Evolutionary conservation across 139 green algal genomes (phyloP).

Genomic region (Parachlorella kessleri): DNA sequence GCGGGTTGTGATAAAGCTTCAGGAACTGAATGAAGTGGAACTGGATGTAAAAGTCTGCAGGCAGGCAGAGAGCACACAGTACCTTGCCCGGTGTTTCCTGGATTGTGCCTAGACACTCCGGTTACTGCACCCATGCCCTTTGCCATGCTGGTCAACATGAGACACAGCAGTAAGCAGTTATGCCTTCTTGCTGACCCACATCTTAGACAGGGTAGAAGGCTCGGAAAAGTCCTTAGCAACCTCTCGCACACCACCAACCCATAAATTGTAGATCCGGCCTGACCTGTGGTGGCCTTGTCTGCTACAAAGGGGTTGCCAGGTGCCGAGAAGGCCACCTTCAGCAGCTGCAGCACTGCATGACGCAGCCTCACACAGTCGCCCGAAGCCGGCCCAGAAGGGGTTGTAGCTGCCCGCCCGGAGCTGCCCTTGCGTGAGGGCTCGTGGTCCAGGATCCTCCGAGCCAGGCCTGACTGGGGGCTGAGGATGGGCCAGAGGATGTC

Average conservation of each 20-base stretch:
- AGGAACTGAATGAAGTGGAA: constrained; percentile 54
- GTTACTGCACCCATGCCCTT: too few relatives aligned
- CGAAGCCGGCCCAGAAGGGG: not conserved
- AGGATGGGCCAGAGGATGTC: constrained; percentile 10
- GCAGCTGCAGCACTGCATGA: constrained; percentile 31
- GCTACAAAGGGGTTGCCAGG: constrained; percentile 40
- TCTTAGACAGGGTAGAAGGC: too few relatives aligned
- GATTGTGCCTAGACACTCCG: too few relatives aligned
- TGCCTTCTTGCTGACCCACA: too few relatives aligned
- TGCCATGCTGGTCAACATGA: too few relatives aligned
- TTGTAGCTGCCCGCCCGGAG: not conserved
- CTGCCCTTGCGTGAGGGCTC: not conserved
- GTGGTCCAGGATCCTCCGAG: constrained; percentile 17
- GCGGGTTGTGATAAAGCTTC: constrained; percentile 49
- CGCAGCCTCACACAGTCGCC: constrained; percentile 16
- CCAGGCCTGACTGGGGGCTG: constrained; percentile 15
- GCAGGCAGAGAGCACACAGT: too few relatives aligned
- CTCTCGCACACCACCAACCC: too few relatives aligned
- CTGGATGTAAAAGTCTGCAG: constrained; percentile 49
- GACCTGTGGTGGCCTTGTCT: constrained; percentile 33
- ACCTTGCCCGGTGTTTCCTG: too few relatives aligned
- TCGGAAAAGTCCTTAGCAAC: too few relatives aligned
- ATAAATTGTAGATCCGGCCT: too few relatives aligned
- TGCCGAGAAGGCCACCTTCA: constrained; percentile 24
- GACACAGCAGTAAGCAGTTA: too few relatives aligned